Evolutionary conservation across 176 grass and related monocot species (phyloP).

Genomic region (Saccharum officinarum): DNA sequence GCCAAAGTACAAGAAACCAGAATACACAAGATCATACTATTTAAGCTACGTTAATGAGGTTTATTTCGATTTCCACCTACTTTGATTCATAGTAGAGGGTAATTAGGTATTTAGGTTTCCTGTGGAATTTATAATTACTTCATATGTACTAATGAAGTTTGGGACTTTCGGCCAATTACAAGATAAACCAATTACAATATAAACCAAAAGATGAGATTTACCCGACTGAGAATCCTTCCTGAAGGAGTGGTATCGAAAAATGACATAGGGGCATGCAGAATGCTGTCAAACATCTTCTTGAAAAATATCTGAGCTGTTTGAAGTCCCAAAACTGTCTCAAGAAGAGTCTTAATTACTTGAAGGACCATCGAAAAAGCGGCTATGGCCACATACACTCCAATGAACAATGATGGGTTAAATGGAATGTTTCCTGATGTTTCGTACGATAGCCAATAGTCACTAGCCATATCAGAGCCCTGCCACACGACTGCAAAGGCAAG

Average conservation of each 20-base stretch:
- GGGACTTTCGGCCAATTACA: not conserved
- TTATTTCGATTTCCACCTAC: not conserved
- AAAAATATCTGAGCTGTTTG: constrained; percentile 91
- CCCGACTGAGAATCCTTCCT: constrained; percentile 97
- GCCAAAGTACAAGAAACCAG: not conserved
- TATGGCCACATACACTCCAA: constrained; percentile 75
- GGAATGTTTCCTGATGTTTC: constrained; percentile 57
- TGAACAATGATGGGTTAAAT: constrained; percentile 68
- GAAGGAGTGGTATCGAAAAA: constrained; percentile 97
- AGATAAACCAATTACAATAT: constrained; percentile 6
- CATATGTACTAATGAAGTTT: not conserved
- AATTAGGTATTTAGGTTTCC: not conserved
- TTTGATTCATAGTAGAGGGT: not conserved
- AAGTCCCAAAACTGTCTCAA: constrained; percentile 77
- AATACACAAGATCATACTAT: not conserved
- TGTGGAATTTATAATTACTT: not conserved
- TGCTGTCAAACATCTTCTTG: constrained; percentile 86
- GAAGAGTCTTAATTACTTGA: constrained; percentile 55
- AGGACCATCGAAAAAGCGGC: constrained; percentile 61
- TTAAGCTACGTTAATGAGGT: not conserved
- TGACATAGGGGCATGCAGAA: constrained; percentile 92
- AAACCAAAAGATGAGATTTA: constrained; percentile 29
- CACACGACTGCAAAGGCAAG: constrained; percentile 50
- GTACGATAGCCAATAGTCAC: constrained; percentile 92
- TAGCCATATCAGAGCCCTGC: constrained; percentile 75